Conservation (phyloP, 2,329 filamentous ascomycete species). For the Colletotrichum chlorophyti region DNA sequence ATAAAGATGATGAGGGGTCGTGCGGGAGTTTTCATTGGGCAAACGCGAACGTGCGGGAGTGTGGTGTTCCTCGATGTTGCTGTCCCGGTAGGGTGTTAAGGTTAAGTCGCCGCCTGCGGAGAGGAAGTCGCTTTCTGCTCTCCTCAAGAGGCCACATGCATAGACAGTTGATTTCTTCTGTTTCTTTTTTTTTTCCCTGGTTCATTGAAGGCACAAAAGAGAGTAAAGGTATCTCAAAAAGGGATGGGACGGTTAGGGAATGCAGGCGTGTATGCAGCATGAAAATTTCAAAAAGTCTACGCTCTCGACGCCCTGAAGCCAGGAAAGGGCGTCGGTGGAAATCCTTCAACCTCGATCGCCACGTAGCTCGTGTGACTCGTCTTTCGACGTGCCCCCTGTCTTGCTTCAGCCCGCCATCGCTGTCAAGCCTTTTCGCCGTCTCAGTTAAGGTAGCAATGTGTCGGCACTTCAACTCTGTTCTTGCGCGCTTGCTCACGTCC, state of each 20-base stretch:
- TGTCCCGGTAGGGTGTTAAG: conserved; percentile 3
- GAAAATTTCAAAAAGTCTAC: too few species aligned
- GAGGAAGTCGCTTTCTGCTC: background rate
- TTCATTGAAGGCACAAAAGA: conserved; percentile 1
- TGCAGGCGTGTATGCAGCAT: conserved; percentile 28
- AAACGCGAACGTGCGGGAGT: background rate
- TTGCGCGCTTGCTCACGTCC: too few species aligned
- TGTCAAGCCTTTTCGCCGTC: too few species aligned
- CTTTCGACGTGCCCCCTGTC: background rate
- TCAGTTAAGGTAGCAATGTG: too few species aligned
- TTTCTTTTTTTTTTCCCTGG: too few species aligned
- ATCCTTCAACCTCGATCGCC: too few species aligned
- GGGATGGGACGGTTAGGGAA: conserved; percentile 20
- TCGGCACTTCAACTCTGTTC: too few species aligned
- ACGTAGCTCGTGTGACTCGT: conserved; percentile 6
- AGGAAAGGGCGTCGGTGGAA: background rate
- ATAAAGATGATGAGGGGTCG: too few species aligned
- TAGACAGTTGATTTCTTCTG: conserved; percentile 4
- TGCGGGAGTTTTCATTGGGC: too few species aligned
- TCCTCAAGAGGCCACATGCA: background rate
- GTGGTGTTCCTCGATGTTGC: background rate
- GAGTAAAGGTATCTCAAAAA: conserved; percentile 6
- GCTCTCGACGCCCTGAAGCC: too few species aligned
- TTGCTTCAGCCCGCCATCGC: too few species aligned
- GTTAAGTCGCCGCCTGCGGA: conserved; percentile 20